phyloP scores from a whole-genome alignment of 2,329 filamentous ascomycete species.

The Ophiocordyceps polyrhachis-furcata region DNA sequence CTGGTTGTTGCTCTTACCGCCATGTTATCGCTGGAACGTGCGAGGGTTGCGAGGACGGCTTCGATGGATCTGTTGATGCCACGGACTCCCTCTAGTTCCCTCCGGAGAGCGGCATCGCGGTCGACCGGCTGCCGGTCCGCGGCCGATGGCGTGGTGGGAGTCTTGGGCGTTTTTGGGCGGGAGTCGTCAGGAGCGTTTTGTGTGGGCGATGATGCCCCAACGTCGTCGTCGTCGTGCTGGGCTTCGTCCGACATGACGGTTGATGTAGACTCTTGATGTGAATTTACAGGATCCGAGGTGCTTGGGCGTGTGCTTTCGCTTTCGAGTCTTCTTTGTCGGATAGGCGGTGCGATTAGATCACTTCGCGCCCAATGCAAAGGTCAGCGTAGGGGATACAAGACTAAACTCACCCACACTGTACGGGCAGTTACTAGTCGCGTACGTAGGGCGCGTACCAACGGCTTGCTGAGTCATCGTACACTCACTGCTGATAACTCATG shows the following conservation, averaged over 20 bases:
- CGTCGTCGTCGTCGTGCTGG: constrained; percentile 28
- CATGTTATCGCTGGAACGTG: constrained; percentile 62
- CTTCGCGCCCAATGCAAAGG: too few relatives aligned
- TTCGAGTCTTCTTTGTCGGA: too few relatives aligned
- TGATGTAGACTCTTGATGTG: background rate
- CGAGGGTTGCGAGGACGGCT: constrained; percentile 50
- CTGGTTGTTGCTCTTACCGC: constrained; percentile 24
- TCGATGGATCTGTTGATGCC: constrained; percentile 82
- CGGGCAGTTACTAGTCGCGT: too few relatives aligned
- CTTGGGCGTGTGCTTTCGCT: too few relatives aligned
- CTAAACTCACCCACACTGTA: too few relatives aligned
- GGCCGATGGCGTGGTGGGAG: constrained; percentile 23
- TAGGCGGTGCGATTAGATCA: too few relatives aligned
- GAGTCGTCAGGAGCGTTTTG: constrained; percentile 12
- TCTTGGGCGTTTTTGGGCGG: constrained; percentile 22
- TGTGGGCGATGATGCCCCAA: constrained; percentile 24
- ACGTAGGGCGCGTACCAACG: too few relatives aligned
- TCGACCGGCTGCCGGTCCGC: constrained; percentile 30
- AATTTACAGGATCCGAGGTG: background rate
- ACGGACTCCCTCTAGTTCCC: constrained; percentile 66
- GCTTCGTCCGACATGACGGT: constrained; percentile 25
- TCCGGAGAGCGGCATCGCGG: constrained; percentile 55
- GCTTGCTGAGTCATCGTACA: too few relatives aligned
- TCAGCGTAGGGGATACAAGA: too few relatives aligned
- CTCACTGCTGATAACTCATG: too few relatives aligned